A percentile compares a stretch with the other conserved stretches of the same genome.
Conservation (phyloP, 2,329 filamentous ascomycete species). For the Nigrospora oryzae region DNA sequence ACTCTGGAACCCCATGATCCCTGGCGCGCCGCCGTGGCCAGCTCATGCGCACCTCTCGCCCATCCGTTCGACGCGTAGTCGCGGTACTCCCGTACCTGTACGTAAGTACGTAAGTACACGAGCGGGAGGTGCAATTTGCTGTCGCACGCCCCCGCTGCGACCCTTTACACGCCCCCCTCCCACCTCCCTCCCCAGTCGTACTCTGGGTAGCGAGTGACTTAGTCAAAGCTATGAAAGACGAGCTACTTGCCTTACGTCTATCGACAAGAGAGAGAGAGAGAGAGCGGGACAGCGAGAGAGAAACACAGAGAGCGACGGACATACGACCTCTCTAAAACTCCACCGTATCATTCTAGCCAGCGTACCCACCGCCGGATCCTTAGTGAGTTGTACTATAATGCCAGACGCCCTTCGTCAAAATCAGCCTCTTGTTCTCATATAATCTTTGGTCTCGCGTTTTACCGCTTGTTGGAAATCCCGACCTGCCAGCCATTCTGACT, state of each 20-base stretch:
- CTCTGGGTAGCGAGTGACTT: not conserved
- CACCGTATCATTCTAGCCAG: slow-evolving; percentile 3
- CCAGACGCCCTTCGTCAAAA: slow-evolving; percentile 4
- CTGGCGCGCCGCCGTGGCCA: too few species aligned
- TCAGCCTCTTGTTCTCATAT: slow-evolving; percentile 4
- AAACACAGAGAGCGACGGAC: not conserved
- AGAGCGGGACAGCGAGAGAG: too few species aligned
- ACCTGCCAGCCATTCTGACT: not conserved
- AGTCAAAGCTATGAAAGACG: not conserved
- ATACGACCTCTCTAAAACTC: slow-evolving; percentile 1
- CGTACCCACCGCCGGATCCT: slow-evolving; percentile 6
- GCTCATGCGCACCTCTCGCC: too few species aligned
- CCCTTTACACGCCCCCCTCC: too few species aligned
- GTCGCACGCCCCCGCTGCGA: too few species aligned
- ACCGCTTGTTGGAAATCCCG: not conserved
- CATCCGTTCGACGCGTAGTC: too few species aligned
- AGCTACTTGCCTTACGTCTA: too few species aligned
- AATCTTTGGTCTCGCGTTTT: slow-evolving; percentile 3
- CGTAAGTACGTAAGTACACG: too few species aligned
- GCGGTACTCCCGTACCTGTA: too few species aligned
- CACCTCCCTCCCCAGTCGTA: not conserved
- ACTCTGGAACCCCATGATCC: too few species aligned
- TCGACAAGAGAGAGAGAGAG: too few species aligned
- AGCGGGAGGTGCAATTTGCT: too few species aligned
- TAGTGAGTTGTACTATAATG: slow-evolving; percentile 8